Conservation (phyloP, 2,329 filamentous ascomycete genomes). For the Aspergillus sojae region DNA sequence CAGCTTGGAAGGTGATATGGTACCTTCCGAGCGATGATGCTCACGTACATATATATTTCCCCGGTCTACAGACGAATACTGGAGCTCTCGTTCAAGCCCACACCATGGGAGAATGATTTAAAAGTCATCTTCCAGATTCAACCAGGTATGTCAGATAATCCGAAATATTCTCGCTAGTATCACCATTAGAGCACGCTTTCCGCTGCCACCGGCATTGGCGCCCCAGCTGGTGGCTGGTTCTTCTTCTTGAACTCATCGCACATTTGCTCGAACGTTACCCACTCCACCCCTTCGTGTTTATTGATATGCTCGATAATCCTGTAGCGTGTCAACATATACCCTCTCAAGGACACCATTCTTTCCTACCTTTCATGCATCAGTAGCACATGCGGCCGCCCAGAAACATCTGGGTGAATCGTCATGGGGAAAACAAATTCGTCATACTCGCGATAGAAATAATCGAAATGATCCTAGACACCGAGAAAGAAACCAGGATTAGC, state of each 20-base stretch:
- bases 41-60: no score
- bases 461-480: constrained; percentile 56
- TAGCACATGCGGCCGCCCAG: constrained; percentile 70
- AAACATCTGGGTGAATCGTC: constrained; percentile 75
- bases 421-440: constrained; percentile 78
- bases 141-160: neutral
- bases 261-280: constrained; percentile 66
- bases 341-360: no score
- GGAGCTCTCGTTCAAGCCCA: no score
- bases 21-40: no score
- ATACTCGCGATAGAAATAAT: constrained; percentile 74
- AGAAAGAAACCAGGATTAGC: neutral
- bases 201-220: constrained; percentile 26
- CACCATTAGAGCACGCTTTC: neutral
- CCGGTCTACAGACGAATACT: rapidly evolving
- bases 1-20: no score
- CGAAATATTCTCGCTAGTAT: neutral
- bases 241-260: constrained; percentile 68
- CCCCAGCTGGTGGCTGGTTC: constrained; percentile 28
- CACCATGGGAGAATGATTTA: no score
- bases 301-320: constrained; percentile 72
- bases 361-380: constrained; percentile 66
- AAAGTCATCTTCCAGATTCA: no score
- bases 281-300: constrained; percentile 55
- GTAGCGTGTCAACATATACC: no score